Evolutionary conservation across 352 stramenopile species (phyloP).

Genomic region (Pythium dissotocum): DNA sequence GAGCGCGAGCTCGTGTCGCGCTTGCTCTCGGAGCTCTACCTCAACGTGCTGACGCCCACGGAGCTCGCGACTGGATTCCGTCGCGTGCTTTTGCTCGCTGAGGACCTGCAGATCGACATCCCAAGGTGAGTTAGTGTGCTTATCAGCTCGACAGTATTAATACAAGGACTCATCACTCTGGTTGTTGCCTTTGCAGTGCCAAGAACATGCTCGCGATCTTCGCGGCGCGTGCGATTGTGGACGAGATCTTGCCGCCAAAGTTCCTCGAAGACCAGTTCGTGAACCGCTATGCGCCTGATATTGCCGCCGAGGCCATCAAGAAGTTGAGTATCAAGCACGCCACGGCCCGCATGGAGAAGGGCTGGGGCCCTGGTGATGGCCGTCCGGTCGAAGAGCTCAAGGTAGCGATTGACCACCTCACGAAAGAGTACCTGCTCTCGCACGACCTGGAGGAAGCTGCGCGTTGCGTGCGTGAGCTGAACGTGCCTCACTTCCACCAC

Average conservation of each 20-base stretch:
- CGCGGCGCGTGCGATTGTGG: conserved; percentile 96
- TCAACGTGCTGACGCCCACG: conserved; percentile 78
- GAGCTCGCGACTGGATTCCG: conserved; percentile 94
- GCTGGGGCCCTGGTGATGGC: conserved; percentile 96
- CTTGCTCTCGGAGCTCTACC: conserved; percentile 93
- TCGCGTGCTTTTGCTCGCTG: conserved; percentile 93
- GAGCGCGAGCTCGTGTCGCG: conserved; percentile 92
- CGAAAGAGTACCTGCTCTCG: conserved; percentile 95
- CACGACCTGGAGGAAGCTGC: conserved; percentile 94
- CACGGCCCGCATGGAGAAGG: conserved; percentile 94
- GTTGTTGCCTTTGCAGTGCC: conserved; percentile 32
- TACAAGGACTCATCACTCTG: not conserved
- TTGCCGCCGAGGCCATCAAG: conserved; percentile 96
- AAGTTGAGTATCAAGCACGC: conserved; percentile 97
- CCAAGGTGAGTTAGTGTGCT: conserved; percentile 51
- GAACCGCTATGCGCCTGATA: conserved; percentile 89
- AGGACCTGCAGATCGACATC: conserved; percentile 97
- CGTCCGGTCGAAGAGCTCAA: conserved; percentile 92
- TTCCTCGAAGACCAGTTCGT: conserved; percentile 97
- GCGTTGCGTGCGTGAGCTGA: conserved; percentile 92
- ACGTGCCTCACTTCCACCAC: conserved; percentile 96
- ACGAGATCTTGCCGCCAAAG: conserved; percentile 98
- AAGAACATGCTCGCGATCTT: conserved; percentile 96
- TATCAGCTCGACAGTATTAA: not conserved
- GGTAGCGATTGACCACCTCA: conserved; percentile 94